Percentiles rank a stretch among this genome's conserved stretches.
These are phyloP conservation scores for Rhodotorula mucilaginosa DNA, from an alignment of 1,284 basidiomycete genomes.

Conservation along the genomic window DNA sequence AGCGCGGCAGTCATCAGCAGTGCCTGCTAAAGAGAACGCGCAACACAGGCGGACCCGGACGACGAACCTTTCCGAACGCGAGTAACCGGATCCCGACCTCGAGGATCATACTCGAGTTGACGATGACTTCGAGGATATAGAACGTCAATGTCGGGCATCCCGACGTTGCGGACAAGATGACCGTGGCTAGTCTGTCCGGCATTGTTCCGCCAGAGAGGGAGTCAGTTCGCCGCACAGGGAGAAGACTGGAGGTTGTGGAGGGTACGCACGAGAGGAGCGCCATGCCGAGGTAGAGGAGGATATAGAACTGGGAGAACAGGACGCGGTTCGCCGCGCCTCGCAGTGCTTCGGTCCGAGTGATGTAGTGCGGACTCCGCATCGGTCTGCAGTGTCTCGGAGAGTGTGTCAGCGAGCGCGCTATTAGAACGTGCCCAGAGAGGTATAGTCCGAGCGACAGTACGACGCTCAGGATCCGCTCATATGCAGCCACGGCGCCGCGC, in stretches of 20 bases:
- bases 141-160: slow-evolving; percentile 60
- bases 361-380: slow-evolving; percentile 24
- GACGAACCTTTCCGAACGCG: slow-evolving; percentile 78
- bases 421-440: background rate
- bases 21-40: background rate
- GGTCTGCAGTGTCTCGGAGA: background rate
- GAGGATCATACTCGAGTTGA: slow-evolving; percentile 86
- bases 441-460: too few species aligned
- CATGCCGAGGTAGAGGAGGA: slow-evolving; percentile 81
- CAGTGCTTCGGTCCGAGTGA: slow-evolving; percentile 72
- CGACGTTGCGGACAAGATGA: slow-evolving; percentile 72
- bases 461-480: too few species aligned
- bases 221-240: too few species aligned
- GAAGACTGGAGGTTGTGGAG: background rate
- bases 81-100: slow-evolving; percentile 85
- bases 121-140: slow-evolving; percentile 84
- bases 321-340: slow-evolving; percentile 78
- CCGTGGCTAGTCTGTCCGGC: slow-evolving; percentile 63
- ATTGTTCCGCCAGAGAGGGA: too few species aligned
- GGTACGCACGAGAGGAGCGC: slow-evolving; percentile 45
- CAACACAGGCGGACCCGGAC: too few species aligned
- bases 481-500: background rate
- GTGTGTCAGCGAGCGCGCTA: too few species aligned
- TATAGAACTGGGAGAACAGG: slow-evolving; percentile 62
- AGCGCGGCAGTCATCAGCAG: background rate